Base-by-base conservation (phyloP, 768 basidiomycete species). In the Lentinula aciculospora region DNA sequence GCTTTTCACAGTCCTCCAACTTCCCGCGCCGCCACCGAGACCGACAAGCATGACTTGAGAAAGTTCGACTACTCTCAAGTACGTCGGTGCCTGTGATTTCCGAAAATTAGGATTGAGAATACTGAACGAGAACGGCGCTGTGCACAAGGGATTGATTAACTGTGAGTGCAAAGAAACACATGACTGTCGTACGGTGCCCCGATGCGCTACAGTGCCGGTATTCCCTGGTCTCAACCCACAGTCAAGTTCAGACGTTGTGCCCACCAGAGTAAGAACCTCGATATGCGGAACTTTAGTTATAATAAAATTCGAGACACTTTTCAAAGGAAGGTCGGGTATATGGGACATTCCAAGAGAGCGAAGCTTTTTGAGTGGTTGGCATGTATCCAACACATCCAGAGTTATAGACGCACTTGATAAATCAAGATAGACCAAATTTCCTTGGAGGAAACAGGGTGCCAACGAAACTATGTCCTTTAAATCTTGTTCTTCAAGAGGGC, bases 281-380 rank as follows among this genome's bases (percentile, higher is more conserved):
- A 95, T 84, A 60, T 87, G 83, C 4, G 76, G 73, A 0, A 92
- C 87, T 62, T 86, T 89, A 23, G 68, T 71, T 58, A 74, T 71
- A 49, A 98, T 62, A 71, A 98, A 94, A 13, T 80, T 72, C 6
- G 86, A 72, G 56, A 98, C 76, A 4, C 75, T 79, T 21, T 75
- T 74, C 27, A 98, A 74, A 42, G 81, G 76, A 32, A 98, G 79
- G 28, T 76, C 67, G 4, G 89, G 83, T 58, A 97, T 91, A 69
- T 93, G 85, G 7, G 92, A 94, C 25, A 99, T 80, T 4, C 97
- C 96, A 37, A 98, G 77, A 19, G 93, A 94, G 56, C 95, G 85
- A 27, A 99, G 77, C 44, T 78, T 78, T 2, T 84, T 84, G 68
- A 92, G 92, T 6, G 83, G 71, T 17, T 79, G 78, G 66, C 84